Percentiles rank a stretch among this genome's conserved stretches.
Evolutionary conservation across 1,284 basidiomycete species (phyloP).

Genomic region (Termitomyces sp.): DNA sequence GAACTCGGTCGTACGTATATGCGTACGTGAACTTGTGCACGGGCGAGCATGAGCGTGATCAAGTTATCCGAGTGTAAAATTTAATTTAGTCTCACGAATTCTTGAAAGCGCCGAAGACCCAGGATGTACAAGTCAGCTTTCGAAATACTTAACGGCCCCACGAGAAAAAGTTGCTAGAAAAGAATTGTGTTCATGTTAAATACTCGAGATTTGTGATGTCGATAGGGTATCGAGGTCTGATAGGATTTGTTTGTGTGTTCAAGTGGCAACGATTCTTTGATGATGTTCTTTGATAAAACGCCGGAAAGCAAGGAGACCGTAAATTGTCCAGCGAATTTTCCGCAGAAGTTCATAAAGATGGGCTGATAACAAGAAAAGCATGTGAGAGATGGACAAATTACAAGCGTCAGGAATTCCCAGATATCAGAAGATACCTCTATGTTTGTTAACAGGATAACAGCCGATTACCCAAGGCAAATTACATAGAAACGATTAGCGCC

Average conservation of each 20-base stretch:
- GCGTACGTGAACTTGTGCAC: too few species aligned
- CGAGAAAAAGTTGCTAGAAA: background rate
- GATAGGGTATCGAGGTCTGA: too few species aligned
- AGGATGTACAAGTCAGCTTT: slow-evolving; percentile 5
- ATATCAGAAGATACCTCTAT: background rate
- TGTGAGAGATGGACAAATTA: background rate
- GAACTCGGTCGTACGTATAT: background rate
- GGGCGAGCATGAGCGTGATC: background rate
- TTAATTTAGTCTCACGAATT: slow-evolving; percentile 1
- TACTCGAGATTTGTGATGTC: too few species aligned
- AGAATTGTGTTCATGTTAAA: slow-evolving; percentile 2
- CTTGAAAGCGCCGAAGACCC: slow-evolving; percentile 7
- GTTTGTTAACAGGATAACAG: background rate
- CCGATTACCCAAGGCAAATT: background rate
- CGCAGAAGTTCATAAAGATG: background rate
- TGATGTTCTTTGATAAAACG: background rate
- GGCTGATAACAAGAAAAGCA: background rate
- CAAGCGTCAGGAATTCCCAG: background rate
- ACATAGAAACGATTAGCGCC: background rate
- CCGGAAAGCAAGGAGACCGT: background rate
- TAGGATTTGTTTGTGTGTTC: too few species aligned
- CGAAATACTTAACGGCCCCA: background rate
- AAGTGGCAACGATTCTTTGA: too few species aligned
- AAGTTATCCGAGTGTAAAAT: background rate
- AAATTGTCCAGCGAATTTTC: background rate